These are phyloP conservation scores for Biscogniauxia sp. DNA, from an alignment of 2,329 filamentous ascomycete genomes.

Conservation along the genomic window DNA sequence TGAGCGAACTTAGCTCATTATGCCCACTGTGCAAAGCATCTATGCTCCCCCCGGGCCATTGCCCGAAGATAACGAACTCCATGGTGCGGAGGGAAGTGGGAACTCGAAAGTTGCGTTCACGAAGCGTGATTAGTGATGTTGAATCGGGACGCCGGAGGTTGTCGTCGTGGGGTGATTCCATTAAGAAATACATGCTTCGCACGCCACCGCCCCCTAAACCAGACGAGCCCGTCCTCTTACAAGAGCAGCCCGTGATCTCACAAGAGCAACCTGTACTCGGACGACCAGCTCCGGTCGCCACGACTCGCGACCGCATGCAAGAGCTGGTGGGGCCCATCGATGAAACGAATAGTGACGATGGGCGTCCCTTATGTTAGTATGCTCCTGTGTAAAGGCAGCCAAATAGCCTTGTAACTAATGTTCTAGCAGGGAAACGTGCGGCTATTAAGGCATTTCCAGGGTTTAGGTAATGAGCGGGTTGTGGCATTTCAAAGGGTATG, in stretches of 20 bases:
- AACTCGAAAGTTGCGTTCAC: slow-evolving; percentile 58
- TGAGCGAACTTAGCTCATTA: slow-evolving; percentile 74
- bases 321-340: slow-evolving; percentile 29
- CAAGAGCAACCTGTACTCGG: slow-evolving; percentile 17
- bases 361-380: slow-evolving; percentile 30
- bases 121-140: slow-evolving; percentile 39
- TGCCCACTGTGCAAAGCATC: slow-evolving; percentile 89
- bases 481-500: slow-evolving; percentile 1
- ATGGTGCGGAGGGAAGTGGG: slow-evolving; percentile 83
- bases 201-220: slow-evolving; percentile 16
- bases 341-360: slow-evolving; percentile 32
- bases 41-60: slow-evolving; percentile 68
- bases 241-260: slow-evolving; percentile 19
- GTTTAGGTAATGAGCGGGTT: slow-evolving; percentile 23
- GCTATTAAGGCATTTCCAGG: slow-evolving; percentile 44
- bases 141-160: slow-evolving; percentile 25
- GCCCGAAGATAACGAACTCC: slow-evolving; percentile 72
- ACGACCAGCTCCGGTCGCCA: slow-evolving; percentile 9
- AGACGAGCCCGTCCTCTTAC: slow-evolving; percentile 20
- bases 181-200: slow-evolving; percentile 20
- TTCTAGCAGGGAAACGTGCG: slow-evolving; percentile 40
- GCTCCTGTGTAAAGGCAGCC: background rate
- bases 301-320: slow-evolving; percentile 26
- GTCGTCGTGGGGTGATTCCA: slow-evolving; percentile 19
- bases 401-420: slow-evolving; percentile 14